A percentile compares a stretch with the other conserved stretches of the same genome.
Evolutionary conservation across 305 asterid species (phyloP).

Genomic region (Fraxinus latifolia): DNA sequence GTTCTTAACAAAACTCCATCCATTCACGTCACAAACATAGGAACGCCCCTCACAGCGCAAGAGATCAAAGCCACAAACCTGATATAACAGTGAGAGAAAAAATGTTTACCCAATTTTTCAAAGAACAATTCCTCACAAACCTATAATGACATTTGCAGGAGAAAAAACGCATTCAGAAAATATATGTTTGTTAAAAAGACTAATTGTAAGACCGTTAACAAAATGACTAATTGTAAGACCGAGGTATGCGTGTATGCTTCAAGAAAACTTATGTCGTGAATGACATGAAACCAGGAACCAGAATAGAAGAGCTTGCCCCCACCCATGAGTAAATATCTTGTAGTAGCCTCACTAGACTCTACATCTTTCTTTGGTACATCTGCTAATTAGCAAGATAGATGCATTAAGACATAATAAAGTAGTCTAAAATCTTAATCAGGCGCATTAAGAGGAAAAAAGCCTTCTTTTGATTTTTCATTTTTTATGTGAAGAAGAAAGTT

Average conservation of each 20-base stretch:
- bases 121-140: slow-evolving; percentile 13
- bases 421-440: slow-evolving; percentile 20
- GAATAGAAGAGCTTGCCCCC: background rate
- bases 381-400: background rate
- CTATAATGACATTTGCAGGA: background rate
- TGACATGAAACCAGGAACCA: background rate
- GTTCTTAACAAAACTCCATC: slow-evolving; percentile 98
- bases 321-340: background rate
- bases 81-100: slow-evolving; percentile 29
- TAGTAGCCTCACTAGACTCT: background rate
- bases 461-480: background rate
- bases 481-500: slow-evolving; percentile 8
- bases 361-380: background rate
- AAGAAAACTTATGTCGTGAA: slow-evolving; percentile 5
- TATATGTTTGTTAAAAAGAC: background rate
- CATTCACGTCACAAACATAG: slow-evolving; percentile 95
- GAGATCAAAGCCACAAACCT: slow-evolving; percentile 99
- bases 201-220: background rate
- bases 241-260: slow-evolving; percentile 9
- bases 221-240: too few relatives aligned
- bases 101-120: background rate
- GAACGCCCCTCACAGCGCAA: slow-evolving; percentile 93
- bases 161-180: background rate
- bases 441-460: background rate
- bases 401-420: background rate